Evolutionary conservation across 345 rosid species (phyloP).

Genomic region (Kandelia obovata): DNA sequence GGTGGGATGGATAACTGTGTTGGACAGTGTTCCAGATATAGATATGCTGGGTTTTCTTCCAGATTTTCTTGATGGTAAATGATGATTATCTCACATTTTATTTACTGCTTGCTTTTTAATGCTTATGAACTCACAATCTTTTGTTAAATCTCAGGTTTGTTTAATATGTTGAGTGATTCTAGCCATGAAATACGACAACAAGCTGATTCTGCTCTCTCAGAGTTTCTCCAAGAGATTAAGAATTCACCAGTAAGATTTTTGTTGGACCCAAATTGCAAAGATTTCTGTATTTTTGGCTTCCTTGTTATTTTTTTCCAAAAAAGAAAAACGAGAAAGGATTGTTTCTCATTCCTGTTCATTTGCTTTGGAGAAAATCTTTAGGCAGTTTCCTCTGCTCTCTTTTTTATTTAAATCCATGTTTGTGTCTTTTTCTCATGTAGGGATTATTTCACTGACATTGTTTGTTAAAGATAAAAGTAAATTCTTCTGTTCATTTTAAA

Average conservation of each 20-base stretch:
- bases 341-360: conserved; percentile 7
- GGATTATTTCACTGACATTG: conserved; percentile 6
- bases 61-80: conserved; percentile 97
- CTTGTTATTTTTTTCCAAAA: too few species aligned
- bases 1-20: conserved; percentile 99
- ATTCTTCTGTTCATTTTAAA: conserved; percentile 47
- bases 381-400: background rate
- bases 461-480: conserved; percentile 23
- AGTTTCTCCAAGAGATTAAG: conserved; percentile 99
- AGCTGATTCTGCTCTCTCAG: conserved; percentile 99
- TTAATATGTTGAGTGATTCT: conserved; percentile 96
- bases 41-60: conserved; percentile 99
- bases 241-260: conserved; percentile 91
- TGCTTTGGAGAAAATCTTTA: conserved; percentile 3
- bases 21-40: conserved; percentile 99
- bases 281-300: background rate
- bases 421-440: background rate
- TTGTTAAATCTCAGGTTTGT: conserved; percentile 60
- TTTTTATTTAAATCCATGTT: background rate
- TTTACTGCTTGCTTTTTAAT: conserved; percentile 2
- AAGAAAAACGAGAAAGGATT: background rate
- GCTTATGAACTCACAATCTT: conserved; percentile 15
- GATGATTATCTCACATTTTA: conserved; percentile 6
- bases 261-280: background rate
- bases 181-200: conserved; percentile 99